Evolutionary conservation across 495 filamentous ascomycete genomes (phyloP).

Genomic region (Opeltia flavorubescens): DNA sequence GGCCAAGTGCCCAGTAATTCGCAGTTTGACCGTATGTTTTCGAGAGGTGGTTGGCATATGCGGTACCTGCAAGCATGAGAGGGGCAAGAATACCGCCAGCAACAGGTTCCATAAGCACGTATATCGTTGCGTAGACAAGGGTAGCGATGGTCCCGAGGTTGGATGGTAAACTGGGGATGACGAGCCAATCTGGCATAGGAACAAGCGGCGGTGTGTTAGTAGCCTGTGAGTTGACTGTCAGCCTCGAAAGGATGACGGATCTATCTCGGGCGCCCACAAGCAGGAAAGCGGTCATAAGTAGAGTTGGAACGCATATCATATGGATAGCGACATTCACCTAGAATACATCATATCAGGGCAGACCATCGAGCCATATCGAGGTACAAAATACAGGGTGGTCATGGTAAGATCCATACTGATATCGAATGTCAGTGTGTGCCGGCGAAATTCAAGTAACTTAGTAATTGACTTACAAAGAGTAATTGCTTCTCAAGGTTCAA

Average conservation of each 20-base stretch:
- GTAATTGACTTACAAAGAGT: conserved; percentile 47
- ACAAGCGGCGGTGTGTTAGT: conserved; percentile 65
- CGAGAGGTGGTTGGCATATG: conserved; percentile 60
- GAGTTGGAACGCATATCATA: conserved; percentile 72
- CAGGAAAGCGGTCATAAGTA: conserved; percentile 67
- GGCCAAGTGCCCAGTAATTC: conserved; percentile 54
- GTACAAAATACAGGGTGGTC: conserved; percentile 50
- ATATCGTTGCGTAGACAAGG: conserved; percentile 60
- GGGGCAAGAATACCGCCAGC: conserved; percentile 63
- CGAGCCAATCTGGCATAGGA: conserved; percentile 52
- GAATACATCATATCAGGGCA: conserved; percentile 4
- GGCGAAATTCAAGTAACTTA: neutral
- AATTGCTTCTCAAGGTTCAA: conserved; percentile 69
- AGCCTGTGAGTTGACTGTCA: conserved; percentile 32
- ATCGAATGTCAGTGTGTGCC: conserved; percentile 14
- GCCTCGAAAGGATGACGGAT: neutral
- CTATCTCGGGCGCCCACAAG: conserved; percentile 40
- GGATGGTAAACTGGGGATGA: conserved; percentile 60
- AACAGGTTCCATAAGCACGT: conserved; percentile 86
- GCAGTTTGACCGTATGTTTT: conserved; percentile 46
- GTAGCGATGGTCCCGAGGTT: conserved; percentile 68
- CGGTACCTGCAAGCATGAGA: conserved; percentile 57
- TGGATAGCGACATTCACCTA: conserved; percentile 80
- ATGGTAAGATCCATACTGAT: conserved; percentile 90
- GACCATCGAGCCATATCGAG: conserved; percentile 2